phyloP scores from a whole-genome alignment of 2,329 filamentous ascomycete species.

The Cladorrhinum sp. region DNA sequence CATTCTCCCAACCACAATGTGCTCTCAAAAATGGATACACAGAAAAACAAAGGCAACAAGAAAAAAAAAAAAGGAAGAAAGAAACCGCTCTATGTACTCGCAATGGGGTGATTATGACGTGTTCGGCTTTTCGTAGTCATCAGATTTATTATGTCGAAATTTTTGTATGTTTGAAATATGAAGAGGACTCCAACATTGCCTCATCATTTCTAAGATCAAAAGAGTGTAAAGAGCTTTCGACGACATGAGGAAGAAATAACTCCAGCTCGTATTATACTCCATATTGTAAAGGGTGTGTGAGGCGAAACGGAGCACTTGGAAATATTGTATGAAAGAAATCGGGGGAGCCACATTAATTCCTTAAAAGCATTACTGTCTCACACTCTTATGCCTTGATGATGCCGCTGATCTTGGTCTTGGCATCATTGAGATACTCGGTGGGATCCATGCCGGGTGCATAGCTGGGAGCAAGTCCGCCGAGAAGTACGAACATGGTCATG shows the following conservation, averaged over 20 bases:
- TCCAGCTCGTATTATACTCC: constrained; percentile 11
- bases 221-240: constrained; percentile 7
- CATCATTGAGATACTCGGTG: constrained; percentile 46
- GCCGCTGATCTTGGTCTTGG: constrained; percentile 50
- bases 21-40: neutral
- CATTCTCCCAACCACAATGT: neutral
- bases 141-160: constrained; percentile 3
- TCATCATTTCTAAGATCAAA: too few species aligned
- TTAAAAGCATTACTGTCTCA: neutral
- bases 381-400: constrained; percentile 29
- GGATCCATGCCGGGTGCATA: constrained; percentile 56
- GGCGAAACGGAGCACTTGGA: neutral
- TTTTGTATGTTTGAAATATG: neutral
- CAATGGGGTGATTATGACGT: neutral
- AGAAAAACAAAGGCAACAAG: neutral
- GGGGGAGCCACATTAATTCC: constrained; percentile 11
- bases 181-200: neutral
- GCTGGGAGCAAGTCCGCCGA: constrained; percentile 63
- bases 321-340: constrained; percentile 7
- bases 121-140: neutral
- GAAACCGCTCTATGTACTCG: neutral
- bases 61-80: neutral
- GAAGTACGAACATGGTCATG: constrained; percentile 65
- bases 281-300: constrained; percentile 2
- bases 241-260: neutral